Conservation (phyloP, 495 filamentous ascomycete species). For the Penicillium dipodomyicola region DNA sequence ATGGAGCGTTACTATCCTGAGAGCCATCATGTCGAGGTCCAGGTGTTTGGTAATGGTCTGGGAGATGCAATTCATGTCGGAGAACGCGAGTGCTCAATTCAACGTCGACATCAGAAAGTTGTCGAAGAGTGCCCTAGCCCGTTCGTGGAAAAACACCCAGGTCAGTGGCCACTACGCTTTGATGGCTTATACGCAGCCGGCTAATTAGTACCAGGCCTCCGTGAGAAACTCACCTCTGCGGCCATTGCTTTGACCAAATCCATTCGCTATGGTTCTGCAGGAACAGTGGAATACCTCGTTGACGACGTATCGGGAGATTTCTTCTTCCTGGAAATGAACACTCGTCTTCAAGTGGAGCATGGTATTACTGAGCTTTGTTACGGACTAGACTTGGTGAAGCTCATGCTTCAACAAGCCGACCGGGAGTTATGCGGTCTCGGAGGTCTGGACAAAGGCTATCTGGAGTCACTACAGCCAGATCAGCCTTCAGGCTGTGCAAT, state of each 20-base stretch:
- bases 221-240: constrained; percentile 47
- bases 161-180: background rate
- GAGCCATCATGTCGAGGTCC: constrained; percentile 48
- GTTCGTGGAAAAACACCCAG: constrained; percentile 40
- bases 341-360: constrained; percentile 66
- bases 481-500: constrained; percentile 50
- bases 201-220: constrained; percentile 32
- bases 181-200: background rate
- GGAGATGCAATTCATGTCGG: constrained; percentile 44
- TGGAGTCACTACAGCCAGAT: constrained; percentile 33
- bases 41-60: constrained; percentile 45
- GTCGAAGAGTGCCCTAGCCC: constrained; percentile 52
- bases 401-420: constrained; percentile 55
- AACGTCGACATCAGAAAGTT: constrained; percentile 55
- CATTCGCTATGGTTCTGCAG: constrained; percentile 57
- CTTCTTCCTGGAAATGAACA: constrained; percentile 71
- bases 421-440: constrained; percentile 31
- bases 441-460: constrained; percentile 35
- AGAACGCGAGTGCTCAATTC: constrained; percentile 48
- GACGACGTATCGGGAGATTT: constrained; percentile 56
- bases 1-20: constrained; percentile 45
- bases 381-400: constrained; percentile 56
- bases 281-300: constrained; percentile 64
- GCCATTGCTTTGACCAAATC: constrained; percentile 51
- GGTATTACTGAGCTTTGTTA: constrained; percentile 61